These are phyloP conservation scores for Berberis thunbergii DNA, from an alignment of 164 flowering plant species.

Conservation along the genomic window DNA sequence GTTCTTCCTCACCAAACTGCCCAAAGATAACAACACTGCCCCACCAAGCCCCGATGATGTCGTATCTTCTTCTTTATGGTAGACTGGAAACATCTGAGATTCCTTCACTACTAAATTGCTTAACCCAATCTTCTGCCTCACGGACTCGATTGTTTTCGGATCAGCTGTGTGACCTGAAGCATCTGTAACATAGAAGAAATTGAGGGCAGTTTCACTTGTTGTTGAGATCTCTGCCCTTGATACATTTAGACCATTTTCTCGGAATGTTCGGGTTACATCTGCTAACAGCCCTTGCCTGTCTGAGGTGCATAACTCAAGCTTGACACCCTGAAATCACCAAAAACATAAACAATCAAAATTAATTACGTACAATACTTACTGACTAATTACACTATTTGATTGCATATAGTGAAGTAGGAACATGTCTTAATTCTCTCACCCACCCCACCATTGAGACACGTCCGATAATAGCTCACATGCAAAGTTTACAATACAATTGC, in stretches of 20 bases:
- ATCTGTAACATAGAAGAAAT: conserved; percentile 70
- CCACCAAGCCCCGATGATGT: conserved; percentile 36
- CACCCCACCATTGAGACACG: no score
- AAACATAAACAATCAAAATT: not conserved
- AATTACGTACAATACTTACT: not conserved
- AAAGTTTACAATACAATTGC: not conserved
- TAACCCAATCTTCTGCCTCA: conserved; percentile 57
- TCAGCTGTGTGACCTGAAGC: conserved; percentile 52
- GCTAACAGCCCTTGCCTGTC: conserved; percentile 71
- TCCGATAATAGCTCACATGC: no score
- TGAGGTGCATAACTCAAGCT: conserved; percentile 20
- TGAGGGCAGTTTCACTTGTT: conserved; percentile 35
- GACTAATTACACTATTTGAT: no score
- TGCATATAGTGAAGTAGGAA: no score
- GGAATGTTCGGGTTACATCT: conserved; percentile 78
- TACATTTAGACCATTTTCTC: conserved; percentile 85
- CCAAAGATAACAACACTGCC: conserved; percentile 65
- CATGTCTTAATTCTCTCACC: no score
- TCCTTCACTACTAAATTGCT: conserved; percentile 67
- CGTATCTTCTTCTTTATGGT: conserved; percentile 28
- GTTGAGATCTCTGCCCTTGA: conserved; percentile 88
- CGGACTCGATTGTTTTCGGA: conserved; percentile 48
- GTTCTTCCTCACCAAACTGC: conserved; percentile 78
- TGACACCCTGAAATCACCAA: conserved; percentile 19
- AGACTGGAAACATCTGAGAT: conserved; percentile 26